Base-by-base conservation (phyloP, 2,329 filamentous ascomycete genomes). In the Fusarium sp. region DNA sequence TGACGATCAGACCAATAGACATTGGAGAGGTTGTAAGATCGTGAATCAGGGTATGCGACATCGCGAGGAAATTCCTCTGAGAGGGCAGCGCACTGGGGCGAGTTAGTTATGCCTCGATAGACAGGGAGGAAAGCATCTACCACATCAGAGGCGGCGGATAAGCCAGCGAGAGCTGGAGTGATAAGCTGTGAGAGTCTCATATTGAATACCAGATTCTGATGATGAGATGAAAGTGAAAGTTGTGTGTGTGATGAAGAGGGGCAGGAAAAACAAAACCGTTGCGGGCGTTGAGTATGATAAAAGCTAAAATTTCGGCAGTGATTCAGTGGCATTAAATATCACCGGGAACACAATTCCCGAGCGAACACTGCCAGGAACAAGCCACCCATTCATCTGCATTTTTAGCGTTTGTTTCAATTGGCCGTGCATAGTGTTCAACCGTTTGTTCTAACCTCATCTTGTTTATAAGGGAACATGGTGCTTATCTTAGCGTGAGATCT, bases 1-100 rank as follows among this genome's bases (percentile, higher is more conserved):
- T 66, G 63, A 32, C 48, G 60, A 38, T 41, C n/a, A 5, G 63
- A 66, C 63, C 63, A 66, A 60, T 59, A 66, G 11, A 15, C 43
- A 40, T 60, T 66, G 38, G 48, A 47, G 5, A 54, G 34, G 5
- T 20, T 49, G 38, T 59, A 66, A 6, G 48, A 41, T 12, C 20
- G 27, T 16, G 60, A 54, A 6, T 65, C 48, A 8, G 40, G 46
- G 15, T 40, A 60, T 3, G 40, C 32, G 10, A 45, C 46, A 8
- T 46, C 40, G 4, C 10, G 29, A 3, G 46, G 34, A 4, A 57
- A 51, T 6, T 34, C 24, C 3, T 49, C 22, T 15, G 44, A 24
- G 6, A 57, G 30, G 8, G 54, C 24, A 38, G 24, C 20, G 24
- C 54, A 57, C 54, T 57, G 12, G 2, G 9, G 16, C 8, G 13